These are phyloP conservation scores for Colletotrichum spaethianum DNA, from an alignment of 2,329 filamentous ascomycete species.

Conservation along the genomic window DNA sequence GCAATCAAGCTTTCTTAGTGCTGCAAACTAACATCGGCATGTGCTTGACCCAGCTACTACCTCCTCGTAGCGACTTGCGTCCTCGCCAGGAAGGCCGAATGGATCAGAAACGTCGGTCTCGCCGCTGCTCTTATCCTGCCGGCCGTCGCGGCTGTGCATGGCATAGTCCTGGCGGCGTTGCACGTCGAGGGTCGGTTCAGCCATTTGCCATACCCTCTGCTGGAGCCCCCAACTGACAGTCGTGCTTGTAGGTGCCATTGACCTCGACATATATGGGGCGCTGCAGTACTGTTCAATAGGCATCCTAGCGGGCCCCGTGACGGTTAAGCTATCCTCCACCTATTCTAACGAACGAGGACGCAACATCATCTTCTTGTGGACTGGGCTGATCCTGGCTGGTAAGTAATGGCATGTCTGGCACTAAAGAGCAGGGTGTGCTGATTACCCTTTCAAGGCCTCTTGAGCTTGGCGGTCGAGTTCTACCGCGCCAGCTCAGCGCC, in stretches of 20 bases:
- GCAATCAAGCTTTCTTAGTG: slow-evolving; percentile 8
- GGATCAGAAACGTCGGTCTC: slow-evolving; percentile 74
- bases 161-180: slow-evolving; percentile 70
- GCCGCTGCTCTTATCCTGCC: slow-evolving; percentile 75
- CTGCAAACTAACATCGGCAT: slow-evolving; percentile 18
- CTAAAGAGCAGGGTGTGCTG: not conserved
- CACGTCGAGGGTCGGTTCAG: slow-evolving; percentile 69
- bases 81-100: slow-evolving; percentile 72
- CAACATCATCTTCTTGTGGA: slow-evolving; percentile 78
- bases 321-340: slow-evolving; percentile 72
- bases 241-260: slow-evolving; percentile 67
- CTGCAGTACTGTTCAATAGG: slow-evolving; percentile 78
- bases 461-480: slow-evolving; percentile 76
- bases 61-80: slow-evolving; percentile 74
- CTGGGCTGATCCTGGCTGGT: slow-evolving; percentile 72
- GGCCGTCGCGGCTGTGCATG: slow-evolving; percentile 75
- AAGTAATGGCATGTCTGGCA: slow-evolving; percentile 42
- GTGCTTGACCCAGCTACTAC: slow-evolving; percentile 66
- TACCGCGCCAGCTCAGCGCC: slow-evolving; percentile 63
- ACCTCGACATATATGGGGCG: slow-evolving; percentile 78
- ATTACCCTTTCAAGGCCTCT: slow-evolving; percentile 59
- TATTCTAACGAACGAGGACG: slow-evolving; percentile 76
- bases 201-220: not conserved
- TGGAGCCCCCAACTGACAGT: not conserved
- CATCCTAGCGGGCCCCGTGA: slow-evolving; percentile 74